These are phyloP conservation scores for Macrophomina pseudophaseolina DNA, from an alignment of 2,329 filamentous ascomycete species.

Conservation along the genomic window DNA sequence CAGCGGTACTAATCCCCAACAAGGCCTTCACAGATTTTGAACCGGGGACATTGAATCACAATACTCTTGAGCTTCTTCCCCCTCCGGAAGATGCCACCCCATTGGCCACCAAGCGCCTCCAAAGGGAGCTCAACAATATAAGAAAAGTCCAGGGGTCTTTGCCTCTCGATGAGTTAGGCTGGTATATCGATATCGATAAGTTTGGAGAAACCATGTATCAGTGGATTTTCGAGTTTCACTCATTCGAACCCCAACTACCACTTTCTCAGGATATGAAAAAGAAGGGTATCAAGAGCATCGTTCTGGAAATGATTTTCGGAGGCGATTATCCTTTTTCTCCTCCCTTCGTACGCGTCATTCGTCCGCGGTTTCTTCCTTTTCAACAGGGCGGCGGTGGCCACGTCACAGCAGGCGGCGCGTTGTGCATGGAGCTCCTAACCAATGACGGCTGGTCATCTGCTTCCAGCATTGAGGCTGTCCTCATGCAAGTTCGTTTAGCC, in stretches of 20 bases:
- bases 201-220: conserved; percentile 72
- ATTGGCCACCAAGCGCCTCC: conserved; percentile 66
- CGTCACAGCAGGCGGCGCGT: conserved; percentile 80
- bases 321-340: conserved; percentile 76
- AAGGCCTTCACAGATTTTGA: conserved; percentile 63
- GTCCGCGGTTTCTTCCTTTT: conserved; percentile 79
- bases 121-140: conserved; percentile 67
- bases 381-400: conserved; percentile 78
- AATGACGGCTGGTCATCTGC: conserved; percentile 80
- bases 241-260: conserved; percentile 72
- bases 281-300: conserved; percentile 67
- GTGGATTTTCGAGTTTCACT: conserved; percentile 90
- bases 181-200: conserved; percentile 76
- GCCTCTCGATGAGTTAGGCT: conserved; percentile 72
- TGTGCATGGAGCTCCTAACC: conserved; percentile 85
- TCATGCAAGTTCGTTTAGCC: conserved; percentile 81
- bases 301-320: conserved; percentile 83
- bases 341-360: conserved; percentile 82
- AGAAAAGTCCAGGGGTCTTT: conserved; percentile 67
- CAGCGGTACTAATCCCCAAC: conserved; percentile 12
- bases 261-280: conserved; percentile 76
- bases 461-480: conserved; percentile 75
- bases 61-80: conserved; percentile 65
- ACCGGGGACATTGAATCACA: conserved; percentile 69
- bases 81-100: conserved; percentile 63